Percentiles rank a stretch among this genome's conserved stretches.
Conservation (phyloP, 495 filamentous ascomycete genomes). For the Aspergillus biplanus region DNA sequence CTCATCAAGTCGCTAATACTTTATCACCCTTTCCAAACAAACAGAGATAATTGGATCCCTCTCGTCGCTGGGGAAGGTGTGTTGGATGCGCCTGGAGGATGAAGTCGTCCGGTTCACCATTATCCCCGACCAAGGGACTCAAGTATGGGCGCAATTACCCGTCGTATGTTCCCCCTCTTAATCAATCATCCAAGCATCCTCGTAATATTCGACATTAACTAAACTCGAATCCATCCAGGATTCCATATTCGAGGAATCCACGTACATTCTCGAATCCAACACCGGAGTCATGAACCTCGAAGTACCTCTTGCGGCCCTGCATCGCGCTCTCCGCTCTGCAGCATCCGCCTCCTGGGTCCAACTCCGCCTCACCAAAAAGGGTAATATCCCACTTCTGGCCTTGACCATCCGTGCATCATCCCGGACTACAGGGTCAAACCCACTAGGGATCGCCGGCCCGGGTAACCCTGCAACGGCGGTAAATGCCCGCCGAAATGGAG, state of each 20-base stretch:
- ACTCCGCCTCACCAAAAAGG: constrained; percentile 90
- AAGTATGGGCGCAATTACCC: constrained; percentile 80
- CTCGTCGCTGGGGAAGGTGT: constrained; percentile 84
- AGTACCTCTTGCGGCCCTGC: constrained; percentile 78
- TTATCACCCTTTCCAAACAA: neutral
- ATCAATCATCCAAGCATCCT: neutral
- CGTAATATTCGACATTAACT: neutral
- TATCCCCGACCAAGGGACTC: constrained; percentile 88
- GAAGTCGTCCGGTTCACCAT: constrained; percentile 90
- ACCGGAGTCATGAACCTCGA: constrained; percentile 89
- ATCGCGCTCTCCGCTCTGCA: constrained; percentile 85
- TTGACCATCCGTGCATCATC: constrained; percentile 75
- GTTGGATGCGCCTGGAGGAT: constrained; percentile 89
- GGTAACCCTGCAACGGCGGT: neutral
- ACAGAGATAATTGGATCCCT: constrained; percentile 84
- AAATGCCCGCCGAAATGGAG: neutral
- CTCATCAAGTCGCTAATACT: neutral
- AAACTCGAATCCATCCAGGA: constrained; percentile 48
- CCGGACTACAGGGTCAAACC: constrained; percentile 48
- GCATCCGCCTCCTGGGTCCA: constrained; percentile 73
- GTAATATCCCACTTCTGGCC: constrained; percentile 78
- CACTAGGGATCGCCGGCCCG: constrained; percentile 44
- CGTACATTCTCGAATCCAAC: constrained; percentile 82
- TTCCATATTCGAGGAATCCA: constrained; percentile 76
- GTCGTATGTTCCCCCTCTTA: constrained; percentile 56